Evolutionary conservation across 2,329 filamentous ascomycete species (phyloP).

Genomic region (Paecilomyces dactylethromorphus): DNA sequence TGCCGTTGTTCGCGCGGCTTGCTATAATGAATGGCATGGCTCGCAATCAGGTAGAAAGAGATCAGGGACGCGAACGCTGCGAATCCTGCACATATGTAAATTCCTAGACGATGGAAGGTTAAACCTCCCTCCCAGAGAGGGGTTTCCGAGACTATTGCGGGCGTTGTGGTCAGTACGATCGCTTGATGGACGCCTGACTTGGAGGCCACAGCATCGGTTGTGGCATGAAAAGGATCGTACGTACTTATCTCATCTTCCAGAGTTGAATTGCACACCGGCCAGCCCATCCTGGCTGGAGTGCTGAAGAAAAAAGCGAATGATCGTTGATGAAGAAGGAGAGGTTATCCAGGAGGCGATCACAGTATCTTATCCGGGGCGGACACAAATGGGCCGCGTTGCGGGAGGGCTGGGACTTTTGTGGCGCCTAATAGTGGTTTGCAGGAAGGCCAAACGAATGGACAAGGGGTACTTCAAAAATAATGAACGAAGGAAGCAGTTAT

Average conservation of each 20-base stretch:
- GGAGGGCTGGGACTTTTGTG: too few relatives aligned
- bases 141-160: constrained; percentile 37
- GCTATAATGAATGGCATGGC: constrained; percentile 55
- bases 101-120: constrained; percentile 52
- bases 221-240: constrained; percentile 3
- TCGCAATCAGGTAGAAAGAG: constrained; percentile 49
- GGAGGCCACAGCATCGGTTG: neutral
- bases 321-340: neutral
- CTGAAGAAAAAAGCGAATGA: neutral
- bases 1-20: constrained; percentile 56
- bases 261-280: constrained; percentile 47
- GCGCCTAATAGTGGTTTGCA: neutral
- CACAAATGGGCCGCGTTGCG: neutral
- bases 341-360: neutral
- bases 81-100: constrained; percentile 49
- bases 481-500: neutral
- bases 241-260: constrained; percentile 40
- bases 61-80: constrained; percentile 45
- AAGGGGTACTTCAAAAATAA: neutral
- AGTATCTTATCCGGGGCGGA: neutral
- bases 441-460: neutral
- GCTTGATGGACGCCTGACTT: neutral
- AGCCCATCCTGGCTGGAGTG: constrained; percentile 24
- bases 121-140: constrained; percentile 46
- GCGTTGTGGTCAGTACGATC: neutral